Evolutionary conservation across 257 asterid genomes (phyloP).

Genomic region (Ballota nigra): DNA sequence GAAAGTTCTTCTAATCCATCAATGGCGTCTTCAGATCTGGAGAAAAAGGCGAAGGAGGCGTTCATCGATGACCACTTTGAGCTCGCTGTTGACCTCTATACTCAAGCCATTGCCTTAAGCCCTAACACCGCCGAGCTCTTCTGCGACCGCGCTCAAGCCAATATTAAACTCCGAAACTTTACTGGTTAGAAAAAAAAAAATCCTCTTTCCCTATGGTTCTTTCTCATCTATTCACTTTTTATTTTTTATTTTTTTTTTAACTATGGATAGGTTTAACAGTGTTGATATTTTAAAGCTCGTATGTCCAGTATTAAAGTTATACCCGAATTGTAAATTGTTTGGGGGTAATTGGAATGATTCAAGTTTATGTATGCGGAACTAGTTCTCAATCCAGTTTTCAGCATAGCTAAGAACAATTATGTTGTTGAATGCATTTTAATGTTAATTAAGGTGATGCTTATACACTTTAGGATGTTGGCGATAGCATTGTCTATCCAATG

Average conservation of each 20-base stretch:
- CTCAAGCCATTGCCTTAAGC: constrained; percentile 66
- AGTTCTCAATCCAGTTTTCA: neutral
- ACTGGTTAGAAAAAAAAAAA: constrained; percentile 42
- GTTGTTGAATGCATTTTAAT: neutral
- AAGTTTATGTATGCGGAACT: constrained; percentile 1
- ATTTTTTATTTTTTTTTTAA: neutral
- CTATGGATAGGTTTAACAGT: neutral
- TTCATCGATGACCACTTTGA: constrained; percentile 96
- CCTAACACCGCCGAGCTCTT: constrained; percentile 73
- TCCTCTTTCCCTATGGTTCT: neutral
- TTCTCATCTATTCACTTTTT: neutral
- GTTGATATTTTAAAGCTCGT: neutral
- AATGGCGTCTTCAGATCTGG: constrained; percentile 88
- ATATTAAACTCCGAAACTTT: constrained; percentile 66
- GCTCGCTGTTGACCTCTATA: constrained; percentile 87
- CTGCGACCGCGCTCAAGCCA: constrained; percentile 93
- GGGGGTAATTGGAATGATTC: constrained; percentile 6
- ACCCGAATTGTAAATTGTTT: neutral
- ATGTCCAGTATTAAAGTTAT: neutral
- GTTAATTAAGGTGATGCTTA: neutral
- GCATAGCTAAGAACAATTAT: neutral
- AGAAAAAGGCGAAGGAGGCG: constrained; percentile 76
- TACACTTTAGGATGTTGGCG: neutral
- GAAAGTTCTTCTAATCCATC: constrained; percentile 25
- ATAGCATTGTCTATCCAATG: neutral